Conservation (phyloP, 2,329 filamentous ascomycete genomes). For the Fusarium camptoceras region DNA sequence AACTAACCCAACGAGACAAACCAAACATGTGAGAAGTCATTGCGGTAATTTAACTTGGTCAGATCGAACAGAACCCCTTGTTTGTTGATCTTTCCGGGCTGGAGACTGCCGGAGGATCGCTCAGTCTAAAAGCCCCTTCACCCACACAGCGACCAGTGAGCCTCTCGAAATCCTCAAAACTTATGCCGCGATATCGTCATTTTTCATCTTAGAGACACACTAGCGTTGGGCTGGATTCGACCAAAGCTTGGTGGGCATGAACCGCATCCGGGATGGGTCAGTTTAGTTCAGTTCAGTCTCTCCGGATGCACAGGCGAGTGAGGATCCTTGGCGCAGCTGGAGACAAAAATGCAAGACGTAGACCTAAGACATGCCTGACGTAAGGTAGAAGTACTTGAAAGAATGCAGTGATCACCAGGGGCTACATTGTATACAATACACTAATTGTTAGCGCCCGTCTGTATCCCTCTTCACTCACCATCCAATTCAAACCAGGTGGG, state of each 20-base stretch:
- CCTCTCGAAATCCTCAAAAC: constrained; percentile 22
- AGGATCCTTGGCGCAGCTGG: constrained; percentile 33
- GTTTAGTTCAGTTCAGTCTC: constrained; percentile 21
- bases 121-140: constrained; percentile 18
- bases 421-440: constrained; percentile 23
- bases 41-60: constrained; percentile 11
- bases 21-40: constrained; percentile 14
- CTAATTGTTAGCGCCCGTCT: constrained; percentile 26
- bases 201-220: constrained; percentile 40
- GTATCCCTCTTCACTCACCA: constrained; percentile 22
- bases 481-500: constrained; percentile 40
- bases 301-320: constrained; percentile 28
- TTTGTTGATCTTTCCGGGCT: constrained; percentile 18
- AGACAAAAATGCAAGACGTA: constrained; percentile 28
- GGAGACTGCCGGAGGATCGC: constrained; percentile 29
- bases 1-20: constrained; percentile 8
- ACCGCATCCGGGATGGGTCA: constrained; percentile 44
- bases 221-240: constrained; percentile 37
- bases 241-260: constrained; percentile 41
- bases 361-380: constrained; percentile 36
- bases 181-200: constrained; percentile 45
- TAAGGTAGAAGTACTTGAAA: constrained; percentile 25
- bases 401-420: constrained; percentile 17
- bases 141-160: constrained; percentile 16
- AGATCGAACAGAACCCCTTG: constrained; percentile 22